phyloP scores from a whole-genome alignment of 768 basidiomycete genomes.

The Rhodotorula graminis region DNA sequence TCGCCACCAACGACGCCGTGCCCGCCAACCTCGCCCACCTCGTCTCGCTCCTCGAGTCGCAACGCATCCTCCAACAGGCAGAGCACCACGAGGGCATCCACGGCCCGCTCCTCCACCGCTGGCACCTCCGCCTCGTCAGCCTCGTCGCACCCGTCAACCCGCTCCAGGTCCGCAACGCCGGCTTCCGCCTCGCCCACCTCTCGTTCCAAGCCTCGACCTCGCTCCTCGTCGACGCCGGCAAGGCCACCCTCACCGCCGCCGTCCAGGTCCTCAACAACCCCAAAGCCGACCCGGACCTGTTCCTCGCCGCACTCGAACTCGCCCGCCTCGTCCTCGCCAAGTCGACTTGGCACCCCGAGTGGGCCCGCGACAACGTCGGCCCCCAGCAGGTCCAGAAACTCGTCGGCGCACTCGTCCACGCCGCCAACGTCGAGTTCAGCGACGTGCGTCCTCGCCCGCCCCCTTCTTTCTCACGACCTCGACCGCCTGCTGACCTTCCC shows the following conservation, averaged over 20 bases:
- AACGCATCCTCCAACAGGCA: background rate
- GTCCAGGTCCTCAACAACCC: conserved; percentile 11
- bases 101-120: conserved; percentile 28
- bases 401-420: conserved; percentile 12
- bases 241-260: conserved; percentile 12
- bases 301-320: conserved; percentile 24
- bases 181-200: conserved; percentile 25
- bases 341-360: conserved; percentile 31
- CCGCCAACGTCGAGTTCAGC: conserved; percentile 11
- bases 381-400: conserved; percentile 33
- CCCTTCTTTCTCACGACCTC: too few species aligned
- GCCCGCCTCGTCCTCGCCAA: conserved; percentile 22
- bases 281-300: conserved; percentile 18
- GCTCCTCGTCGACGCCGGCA: conserved; percentile 17
- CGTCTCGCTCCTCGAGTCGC: background rate
- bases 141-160: conserved; percentile 17
- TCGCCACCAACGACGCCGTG: conserved; percentile 16
- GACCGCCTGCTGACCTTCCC: too few species aligned
- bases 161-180: conserved; percentile 23
- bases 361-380: conserved; percentile 37
- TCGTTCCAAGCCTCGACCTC: conserved; percentile 22
- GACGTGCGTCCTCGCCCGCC: background rate
- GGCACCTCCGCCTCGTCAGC: conserved; percentile 31
- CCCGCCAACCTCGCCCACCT: background rate
- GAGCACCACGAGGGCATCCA: conserved; percentile 21